Evolutionary conservation across 1,284 basidiomycete species (phyloP).

Genomic region (Naganishia sp.): DNA sequence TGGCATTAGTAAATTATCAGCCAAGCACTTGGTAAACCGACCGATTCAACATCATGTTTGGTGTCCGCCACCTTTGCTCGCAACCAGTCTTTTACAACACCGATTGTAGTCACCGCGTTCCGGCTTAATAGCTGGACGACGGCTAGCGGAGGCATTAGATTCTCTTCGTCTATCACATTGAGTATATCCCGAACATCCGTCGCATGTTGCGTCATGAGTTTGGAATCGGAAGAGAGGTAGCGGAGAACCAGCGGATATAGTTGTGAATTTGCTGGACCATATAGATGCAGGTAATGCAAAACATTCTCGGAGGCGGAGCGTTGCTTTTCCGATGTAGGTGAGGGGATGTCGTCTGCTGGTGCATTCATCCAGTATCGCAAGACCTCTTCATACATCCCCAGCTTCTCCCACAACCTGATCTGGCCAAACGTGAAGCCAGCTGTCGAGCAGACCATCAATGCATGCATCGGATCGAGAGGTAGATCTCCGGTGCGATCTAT

Average conservation of each 20-base stretch:
- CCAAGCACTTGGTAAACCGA: constrained; percentile 53
- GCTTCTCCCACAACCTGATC: constrained; percentile 84
- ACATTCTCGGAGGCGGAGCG: constrained; percentile 65
- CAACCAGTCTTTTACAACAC: constrained; percentile 86
- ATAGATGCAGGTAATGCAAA: constrained; percentile 68
- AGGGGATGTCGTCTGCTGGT: background rate
- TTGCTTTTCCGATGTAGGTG: background rate
- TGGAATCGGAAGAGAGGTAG: constrained; percentile 79
- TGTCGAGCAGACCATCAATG: constrained; percentile 87
- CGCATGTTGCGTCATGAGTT: constrained; percentile 68
- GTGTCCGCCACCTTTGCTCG: constrained; percentile 72
- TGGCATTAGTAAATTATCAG: constrained; percentile 20
- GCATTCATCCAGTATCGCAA: constrained; percentile 78
- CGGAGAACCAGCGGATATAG: constrained; percentile 87
- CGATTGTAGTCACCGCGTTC: constrained; percentile 84
- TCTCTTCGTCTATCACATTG: constrained; percentile 72
- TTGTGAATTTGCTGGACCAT: constrained; percentile 70
- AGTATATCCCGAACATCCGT: constrained; percentile 71
- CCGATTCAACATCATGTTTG: constrained; percentile 73
- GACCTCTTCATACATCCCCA: constrained; percentile 96
- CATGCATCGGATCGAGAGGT: constrained; percentile 87
- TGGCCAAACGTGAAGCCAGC: constrained; percentile 78
- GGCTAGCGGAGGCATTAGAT: constrained; percentile 81
- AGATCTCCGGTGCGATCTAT: constrained; percentile 62
- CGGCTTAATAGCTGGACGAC: constrained; percentile 85